These are phyloP conservation scores for Rhodotorula sp. DNA, from an alignment of 1,284 basidiomycete species.

Conservation along the genomic window DNA sequence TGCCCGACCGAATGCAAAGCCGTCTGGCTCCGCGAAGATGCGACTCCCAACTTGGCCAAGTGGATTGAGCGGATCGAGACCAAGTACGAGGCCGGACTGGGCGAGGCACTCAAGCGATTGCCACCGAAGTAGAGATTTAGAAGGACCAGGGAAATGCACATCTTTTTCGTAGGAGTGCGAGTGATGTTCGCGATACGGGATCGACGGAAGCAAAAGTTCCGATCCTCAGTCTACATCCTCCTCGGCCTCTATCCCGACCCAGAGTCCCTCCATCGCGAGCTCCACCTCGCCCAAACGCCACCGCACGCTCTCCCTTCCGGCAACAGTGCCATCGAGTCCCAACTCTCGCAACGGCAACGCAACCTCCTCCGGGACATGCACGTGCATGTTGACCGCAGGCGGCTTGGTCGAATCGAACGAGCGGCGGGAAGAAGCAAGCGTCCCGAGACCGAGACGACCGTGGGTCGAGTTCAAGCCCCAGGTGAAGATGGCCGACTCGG, in stretches of 20 bases:
- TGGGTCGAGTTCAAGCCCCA: conserved; percentile 34
- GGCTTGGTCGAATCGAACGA: background rate
- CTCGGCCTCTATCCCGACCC: conserved; percentile 17
- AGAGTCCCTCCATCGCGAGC: conserved; percentile 30
- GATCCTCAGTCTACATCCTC: background rate
- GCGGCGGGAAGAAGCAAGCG: background rate
- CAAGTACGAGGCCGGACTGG: background rate
- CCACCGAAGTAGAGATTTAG: background rate
- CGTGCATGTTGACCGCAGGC: conserved; percentile 12
- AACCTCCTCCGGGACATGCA: conserved; percentile 19
- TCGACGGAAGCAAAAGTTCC: too few species aligned
- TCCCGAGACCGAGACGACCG: conserved; percentile 33
- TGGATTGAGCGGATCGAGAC: conserved; percentile 21
- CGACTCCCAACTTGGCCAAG: conserved; percentile 1
- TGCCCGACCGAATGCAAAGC: conserved; percentile 12
- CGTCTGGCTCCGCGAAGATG: conserved; percentile 13
- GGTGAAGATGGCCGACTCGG: conserved; percentile 17
- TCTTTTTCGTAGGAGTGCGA: too few species aligned
- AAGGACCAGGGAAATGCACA: too few species aligned
- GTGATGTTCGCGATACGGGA: too few species aligned
- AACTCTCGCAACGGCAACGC: conserved; percentile 23
- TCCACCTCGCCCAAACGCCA: conserved; percentile 35
- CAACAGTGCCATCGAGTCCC: conserved; percentile 11
- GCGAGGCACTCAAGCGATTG: background rate
- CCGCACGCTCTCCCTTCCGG: background rate